Evolutionary conservation across 495 filamentous ascomycete genomes (phyloP), one percentile per base, ranked within the genome.

Genomic region (Talaromyces liani): DNA sequence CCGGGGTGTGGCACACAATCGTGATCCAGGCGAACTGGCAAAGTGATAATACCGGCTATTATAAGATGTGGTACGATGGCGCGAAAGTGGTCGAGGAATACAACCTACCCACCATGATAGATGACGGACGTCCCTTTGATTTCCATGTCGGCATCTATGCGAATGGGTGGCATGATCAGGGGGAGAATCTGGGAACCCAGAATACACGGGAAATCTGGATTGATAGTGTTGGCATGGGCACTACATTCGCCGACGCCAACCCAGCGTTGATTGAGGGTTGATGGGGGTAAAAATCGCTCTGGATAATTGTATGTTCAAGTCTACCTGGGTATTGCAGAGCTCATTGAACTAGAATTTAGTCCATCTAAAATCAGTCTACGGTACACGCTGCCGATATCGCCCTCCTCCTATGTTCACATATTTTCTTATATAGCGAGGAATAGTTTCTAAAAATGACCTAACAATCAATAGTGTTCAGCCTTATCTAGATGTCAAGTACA

Each of bases 81-180:
- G 66, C 63, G 36, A 81, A 79, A 68, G 80, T 84, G 8, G 60
- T 77, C 29, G 77, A 84, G 49, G 34, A 71, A 61, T 69, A 68
- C 41, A 68, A 76, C 58, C 68, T 82, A 6, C 58, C 70, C 36
- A 84, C 83, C 6, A 84, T 75, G 1, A 71, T 84, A 20, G 68
- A 72, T 6, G 80, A 83, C 63, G 70, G 72, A 22, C 70, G 71
- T 6, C 65, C 65, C 25, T 84, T 84, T 67, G 76, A 84, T 71
- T 84, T 82, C 70, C 72, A 80, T 4, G 79, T 80, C 47, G 83
- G 82, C 1, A 71, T 84, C 8, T 85, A 84, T 68, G 83, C 83
- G 0, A 85, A 84, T 67, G 76, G 74, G 6, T 85, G 83, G 83
- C 73, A 84, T 62, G 82, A 84, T 61, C 71, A 80, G 60, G 64